Conservation (phyloP, 352 stramenopile species). For the Ophiocytium majus region DNA sequence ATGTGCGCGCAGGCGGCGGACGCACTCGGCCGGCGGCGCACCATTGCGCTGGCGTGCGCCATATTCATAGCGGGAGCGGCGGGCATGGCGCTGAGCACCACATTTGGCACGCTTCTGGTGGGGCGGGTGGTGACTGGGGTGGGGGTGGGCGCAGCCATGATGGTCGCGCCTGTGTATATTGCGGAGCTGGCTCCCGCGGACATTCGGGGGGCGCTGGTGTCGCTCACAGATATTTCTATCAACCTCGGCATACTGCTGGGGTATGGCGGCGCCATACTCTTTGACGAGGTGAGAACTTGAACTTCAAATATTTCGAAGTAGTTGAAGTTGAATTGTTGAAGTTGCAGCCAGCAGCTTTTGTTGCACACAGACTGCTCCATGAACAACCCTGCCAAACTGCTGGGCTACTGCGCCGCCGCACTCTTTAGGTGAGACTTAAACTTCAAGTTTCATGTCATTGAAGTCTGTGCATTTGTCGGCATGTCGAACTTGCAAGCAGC, state of each 20-base stretch:
- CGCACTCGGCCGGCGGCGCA: slow-evolving; percentile 38
- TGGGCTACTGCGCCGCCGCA: too few relatives aligned
- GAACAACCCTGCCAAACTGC: too few relatives aligned
- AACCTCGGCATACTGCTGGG: slow-evolving; percentile 70
- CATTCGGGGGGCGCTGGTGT: slow-evolving; percentile 67
- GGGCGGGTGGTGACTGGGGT: slow-evolving; percentile 54
- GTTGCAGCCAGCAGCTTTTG: too few relatives aligned
- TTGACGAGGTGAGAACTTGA: background rate
- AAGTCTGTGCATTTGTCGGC: too few relatives aligned
- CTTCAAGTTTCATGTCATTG: too few relatives aligned
- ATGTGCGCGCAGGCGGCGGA: slow-evolving; percentile 56
- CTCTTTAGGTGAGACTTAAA: too few relatives aligned
- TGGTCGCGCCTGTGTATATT: slow-evolving; percentile 66
- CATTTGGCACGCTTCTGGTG: slow-evolving; percentile 48
- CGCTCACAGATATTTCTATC: slow-evolving; percentile 67
- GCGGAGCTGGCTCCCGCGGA: slow-evolving; percentile 67
- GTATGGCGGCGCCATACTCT: slow-evolving; percentile 41
- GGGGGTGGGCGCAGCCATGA: slow-evolving; percentile 16
- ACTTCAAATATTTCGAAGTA: too few relatives aligned
- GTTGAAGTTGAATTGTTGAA: too few relatives aligned
- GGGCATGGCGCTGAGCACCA: slow-evolving; percentile 51
- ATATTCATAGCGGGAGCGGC: slow-evolving; percentile 53
- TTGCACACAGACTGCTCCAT: too few relatives aligned
- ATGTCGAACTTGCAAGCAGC: too few relatives aligned
- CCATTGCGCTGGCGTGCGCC: slow-evolving; percentile 50